Percentiles rank a stretch among this genome's conserved stretches.
These are phyloP conservation scores for Kokia cookei DNA, from an alignment of 441 rosid genomes.

Conservation along the genomic window DNA sequence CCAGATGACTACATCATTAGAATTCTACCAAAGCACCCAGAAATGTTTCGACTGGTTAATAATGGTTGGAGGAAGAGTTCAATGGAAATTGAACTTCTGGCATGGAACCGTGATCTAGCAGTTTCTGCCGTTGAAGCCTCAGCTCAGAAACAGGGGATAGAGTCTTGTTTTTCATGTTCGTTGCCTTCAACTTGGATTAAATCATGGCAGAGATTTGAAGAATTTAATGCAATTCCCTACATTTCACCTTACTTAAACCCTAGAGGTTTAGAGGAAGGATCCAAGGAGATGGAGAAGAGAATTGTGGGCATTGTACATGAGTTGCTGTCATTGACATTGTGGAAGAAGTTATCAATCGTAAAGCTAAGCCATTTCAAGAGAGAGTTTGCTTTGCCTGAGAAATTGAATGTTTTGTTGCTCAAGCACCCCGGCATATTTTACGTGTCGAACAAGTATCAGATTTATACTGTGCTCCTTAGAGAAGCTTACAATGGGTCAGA, in stretches of 20 bases:
- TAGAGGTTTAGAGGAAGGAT: constrained; percentile 39
- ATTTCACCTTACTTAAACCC: constrained; percentile 59
- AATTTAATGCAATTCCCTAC: constrained; percentile 68
- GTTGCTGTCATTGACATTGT: constrained; percentile 60
- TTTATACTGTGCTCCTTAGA: constrained; percentile 74
- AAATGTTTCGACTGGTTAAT: constrained; percentile 61
- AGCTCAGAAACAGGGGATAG: constrained; percentile 36
- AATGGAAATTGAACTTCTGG: constrained; percentile 83
- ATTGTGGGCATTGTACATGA: constrained; percentile 68
- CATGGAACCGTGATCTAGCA: constrained; percentile 64
- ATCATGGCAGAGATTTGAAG: constrained; percentile 65
- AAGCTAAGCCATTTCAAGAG: constrained; percentile 80
- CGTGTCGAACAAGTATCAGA: constrained; percentile 76
- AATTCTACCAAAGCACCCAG: constrained; percentile 54
- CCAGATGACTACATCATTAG: constrained; percentile 76
- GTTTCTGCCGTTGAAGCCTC: constrained; percentile 68
- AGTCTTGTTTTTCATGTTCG: constrained; percentile 60
- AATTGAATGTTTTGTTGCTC: constrained; percentile 63
- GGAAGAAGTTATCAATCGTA: constrained; percentile 79
- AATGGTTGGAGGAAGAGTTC: constrained; percentile 78
- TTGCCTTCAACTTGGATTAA: constrained; percentile 74
- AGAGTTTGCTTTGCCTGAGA: constrained; percentile 71
- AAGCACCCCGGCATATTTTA: constrained; percentile 83
- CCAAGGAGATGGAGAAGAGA: constrained; percentile 79
- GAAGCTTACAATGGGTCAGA: constrained; percentile 78